A percentile compares a stretch with the other conserved stretches of the same genome.
phyloP scores from a whole-genome alignment of 2,329 filamentous ascomycete genomes.

The Fusarium musae region DNA sequence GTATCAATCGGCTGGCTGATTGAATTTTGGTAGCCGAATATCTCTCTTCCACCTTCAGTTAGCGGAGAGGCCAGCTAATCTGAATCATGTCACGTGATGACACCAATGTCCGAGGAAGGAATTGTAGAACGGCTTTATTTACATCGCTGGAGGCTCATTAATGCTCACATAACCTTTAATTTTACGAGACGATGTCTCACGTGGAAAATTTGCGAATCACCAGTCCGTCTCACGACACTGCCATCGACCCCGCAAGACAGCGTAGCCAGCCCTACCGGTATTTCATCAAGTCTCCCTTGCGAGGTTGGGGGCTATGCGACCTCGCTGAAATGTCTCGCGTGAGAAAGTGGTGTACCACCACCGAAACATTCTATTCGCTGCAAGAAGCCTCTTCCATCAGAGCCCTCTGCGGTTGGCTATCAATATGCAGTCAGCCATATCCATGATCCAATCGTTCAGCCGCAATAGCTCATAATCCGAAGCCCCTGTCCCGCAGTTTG shows the following conservation, averaged over 20 bases:
- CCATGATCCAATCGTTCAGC: background rate
- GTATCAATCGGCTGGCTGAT: too few species aligned
- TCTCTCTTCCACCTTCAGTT: background rate
- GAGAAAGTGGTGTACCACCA: background rate
- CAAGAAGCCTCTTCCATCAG: background rate
- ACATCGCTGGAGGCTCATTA: background rate
- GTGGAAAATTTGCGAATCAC: too few species aligned
- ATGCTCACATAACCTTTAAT: too few species aligned
- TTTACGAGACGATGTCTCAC: too few species aligned
- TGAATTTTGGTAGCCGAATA: background rate
- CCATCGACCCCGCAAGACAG: background rate
- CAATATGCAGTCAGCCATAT: background rate
- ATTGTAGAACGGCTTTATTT: too few species aligned
- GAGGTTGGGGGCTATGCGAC: background rate
- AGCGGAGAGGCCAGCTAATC: background rate
- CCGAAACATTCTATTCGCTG: background rate
- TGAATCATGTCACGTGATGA: background rate
- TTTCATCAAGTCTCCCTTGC: background rate
- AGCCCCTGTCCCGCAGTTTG: background rate
- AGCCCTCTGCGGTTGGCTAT: background rate
- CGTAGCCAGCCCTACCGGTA: background rate
- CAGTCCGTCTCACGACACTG: background rate
- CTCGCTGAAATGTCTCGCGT: background rate
- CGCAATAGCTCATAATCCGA: background rate
- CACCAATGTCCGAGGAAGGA: too few species aligned